Evolutionary conservation across 305 asterid species (phyloP).

Genomic region (Stenogyne calaminthoides): DNA sequence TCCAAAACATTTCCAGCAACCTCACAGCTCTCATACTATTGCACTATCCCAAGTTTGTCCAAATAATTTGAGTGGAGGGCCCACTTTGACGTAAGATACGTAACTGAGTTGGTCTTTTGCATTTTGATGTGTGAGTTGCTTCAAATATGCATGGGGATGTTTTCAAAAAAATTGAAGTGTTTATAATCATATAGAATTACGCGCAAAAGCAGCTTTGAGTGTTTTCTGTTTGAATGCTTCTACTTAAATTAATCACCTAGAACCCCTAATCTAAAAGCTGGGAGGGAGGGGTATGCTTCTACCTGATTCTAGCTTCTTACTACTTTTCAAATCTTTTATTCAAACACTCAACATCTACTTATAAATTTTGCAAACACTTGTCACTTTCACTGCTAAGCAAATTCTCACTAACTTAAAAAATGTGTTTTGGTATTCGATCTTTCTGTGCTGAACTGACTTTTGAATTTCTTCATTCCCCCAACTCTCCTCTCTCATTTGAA

Average conservation of each 20-base stretch:
- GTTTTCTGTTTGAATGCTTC: too few relatives aligned
- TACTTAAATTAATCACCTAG: too few relatives aligned
- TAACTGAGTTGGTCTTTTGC: conserved; percentile 19
- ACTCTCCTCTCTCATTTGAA: conserved; percentile 39
- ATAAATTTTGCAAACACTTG: too few relatives aligned
- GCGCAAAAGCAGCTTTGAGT: too few relatives aligned
- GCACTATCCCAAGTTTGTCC: conserved; percentile 76
- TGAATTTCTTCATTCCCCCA: neutral
- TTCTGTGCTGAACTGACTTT: conserved; percentile 21
- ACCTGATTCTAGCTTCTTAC: too few relatives aligned
- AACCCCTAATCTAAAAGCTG: too few relatives aligned
- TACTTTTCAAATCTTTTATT: too few relatives aligned
- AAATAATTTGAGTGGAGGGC: conserved; percentile 66
- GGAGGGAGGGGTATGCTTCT: too few relatives aligned
- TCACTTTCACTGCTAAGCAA: too few relatives aligned
- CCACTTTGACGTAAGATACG: conserved; percentile 68
- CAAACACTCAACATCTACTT: too few relatives aligned
- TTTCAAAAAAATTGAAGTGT: too few relatives aligned
- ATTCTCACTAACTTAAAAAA: neutral
- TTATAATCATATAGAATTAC: too few relatives aligned
- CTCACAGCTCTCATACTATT: conserved; percentile 68
- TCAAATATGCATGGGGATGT: neutral
- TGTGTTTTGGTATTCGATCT: conserved; percentile 5
- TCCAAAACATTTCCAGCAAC: conserved; percentile 68
- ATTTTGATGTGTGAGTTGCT: conserved; percentile 16